Percentiles rank a stretch among this genome's conserved stretches.
Evolutionary conservation across 139 green algal species (phyloP).

Genomic region (Asterochloris erici): DNA sequence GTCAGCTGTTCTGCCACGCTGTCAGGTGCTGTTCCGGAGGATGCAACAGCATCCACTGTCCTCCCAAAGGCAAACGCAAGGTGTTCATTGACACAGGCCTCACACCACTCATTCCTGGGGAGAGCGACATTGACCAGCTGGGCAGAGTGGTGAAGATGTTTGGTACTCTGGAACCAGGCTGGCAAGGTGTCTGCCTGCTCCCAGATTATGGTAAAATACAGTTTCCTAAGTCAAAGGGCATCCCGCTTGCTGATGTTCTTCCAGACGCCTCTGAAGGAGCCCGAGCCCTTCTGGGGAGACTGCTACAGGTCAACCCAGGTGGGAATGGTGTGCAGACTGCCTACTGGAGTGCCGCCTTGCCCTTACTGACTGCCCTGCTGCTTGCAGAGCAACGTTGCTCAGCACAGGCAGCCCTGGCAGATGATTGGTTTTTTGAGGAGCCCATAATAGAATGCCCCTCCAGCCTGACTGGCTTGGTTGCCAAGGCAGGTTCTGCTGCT

Average conservation of each 20-base stretch:
- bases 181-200: constrained; percentile 8
- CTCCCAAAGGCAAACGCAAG: background rate
- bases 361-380: background rate
- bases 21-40: too few species aligned
- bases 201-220: constrained; percentile 23
- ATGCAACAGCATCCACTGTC: background rate
- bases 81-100: background rate
- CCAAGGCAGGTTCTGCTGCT: too few species aligned
- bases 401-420: background rate
- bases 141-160: constrained; percentile 10
- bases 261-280: constrained; percentile 7
- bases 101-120: constrained; percentile 10
- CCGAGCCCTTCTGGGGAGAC: background rate
- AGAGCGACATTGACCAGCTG: constrained; percentile 26
- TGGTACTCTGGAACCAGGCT: constrained; percentile 5
- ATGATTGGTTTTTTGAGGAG: background rate
- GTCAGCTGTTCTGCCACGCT: too few species aligned
- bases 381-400: background rate
- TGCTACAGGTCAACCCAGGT: constrained; percentile 9
- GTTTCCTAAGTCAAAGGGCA: background rate
- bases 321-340: background rate
- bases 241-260: background rate
- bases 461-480: too few species aligned
- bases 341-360: background rate
- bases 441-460: background rate